Evolutionary conservation across 192 early-diverging fungal species (phyloP).

Genomic region (Entomortierella parvispora): DNA sequence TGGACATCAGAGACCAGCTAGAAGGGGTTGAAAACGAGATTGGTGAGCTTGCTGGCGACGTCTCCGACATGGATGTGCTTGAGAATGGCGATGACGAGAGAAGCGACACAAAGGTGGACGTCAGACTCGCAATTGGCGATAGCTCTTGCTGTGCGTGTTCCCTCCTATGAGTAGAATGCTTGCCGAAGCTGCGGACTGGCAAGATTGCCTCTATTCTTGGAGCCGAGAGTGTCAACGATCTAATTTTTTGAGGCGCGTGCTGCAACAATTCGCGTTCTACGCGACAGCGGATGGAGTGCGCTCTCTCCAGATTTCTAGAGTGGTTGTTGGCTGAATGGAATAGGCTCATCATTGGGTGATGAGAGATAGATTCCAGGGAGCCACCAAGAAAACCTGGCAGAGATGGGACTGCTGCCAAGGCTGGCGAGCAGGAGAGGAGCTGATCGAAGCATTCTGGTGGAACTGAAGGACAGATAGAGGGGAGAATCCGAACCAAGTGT

Average conservation of each 20-base stretch:
- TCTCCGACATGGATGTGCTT: slow-evolving; percentile 5
- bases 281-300: not conserved
- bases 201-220: slow-evolving; percentile 24
- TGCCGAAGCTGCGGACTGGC: not conserved
- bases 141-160: not conserved
- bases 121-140: not conserved
- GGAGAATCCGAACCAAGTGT: slow-evolving; percentile 12
- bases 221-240: slow-evolving; percentile 18
- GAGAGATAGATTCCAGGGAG: not conserved
- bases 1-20: slow-evolving; percentile 7
- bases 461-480: slow-evolving; percentile 17
- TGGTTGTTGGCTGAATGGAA: slow-evolving; percentile 24
- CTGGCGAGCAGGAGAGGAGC: slow-evolving; percentile 2
- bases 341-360: slow-evolving; percentile 12
- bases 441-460: slow-evolving; percentile 32
- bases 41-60: not conserved
- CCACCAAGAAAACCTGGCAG: not conserved
- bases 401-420: not conserved
- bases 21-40: not conserved
- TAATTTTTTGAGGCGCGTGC: slow-evolving; percentile 22
- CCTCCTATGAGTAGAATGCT: not conserved
- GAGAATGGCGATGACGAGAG: slow-evolving; percentile 20
- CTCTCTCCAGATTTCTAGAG: slow-evolving; percentile 9
- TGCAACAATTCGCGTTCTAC: slow-evolving; percentile 34
- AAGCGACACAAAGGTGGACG: slow-evolving; percentile 19